Evolutionary conservation across 768 basidiomycete genomes (phyloP), one percentile per base, ranked within the genome.

Genomic region (Atractiella rhizophila): DNA sequence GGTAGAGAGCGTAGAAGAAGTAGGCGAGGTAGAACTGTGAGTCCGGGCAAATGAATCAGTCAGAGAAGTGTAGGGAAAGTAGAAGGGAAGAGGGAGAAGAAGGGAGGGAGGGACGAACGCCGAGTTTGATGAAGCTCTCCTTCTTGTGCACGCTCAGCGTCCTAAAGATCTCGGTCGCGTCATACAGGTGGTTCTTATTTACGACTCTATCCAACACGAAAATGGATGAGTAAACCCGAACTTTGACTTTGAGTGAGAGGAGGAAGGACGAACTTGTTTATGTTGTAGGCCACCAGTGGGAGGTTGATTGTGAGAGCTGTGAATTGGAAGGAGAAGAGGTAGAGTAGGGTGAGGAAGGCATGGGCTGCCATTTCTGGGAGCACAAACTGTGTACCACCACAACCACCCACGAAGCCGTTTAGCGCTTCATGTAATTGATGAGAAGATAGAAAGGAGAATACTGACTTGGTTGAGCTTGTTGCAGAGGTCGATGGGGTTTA

Each of bases 401-500:
- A 9, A 7, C 24, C 18, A 15, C 9, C 16, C 11, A 12, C 11
- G 16, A 18, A 12, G 24, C 11, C 9, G 9, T 9, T 35, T 20
- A 9, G 21, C 8, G 8, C 15, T 13, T 5, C 4, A 19, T n/a
- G 20, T 5, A 26, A 20, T 30, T 11, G 40, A 20, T 5, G 4
- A 42, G 19, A 32, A 44, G 21, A 24, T 11, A 31, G 32, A 29
- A 13, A n/a, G 21, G 30, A 21, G 19, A 31, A 13, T 10, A 61
- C 67, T 34, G 49, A 88, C 88, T 62, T 85, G 80, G 59, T 96
- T 96, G 54, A 96, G 74, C 66, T 91, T 94, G 64, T 96, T 96
- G 64, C 91, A 96, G 28, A 96, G 74, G 62, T 98, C 91, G 71
- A 98, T 98, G 39, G 91, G 91, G 63, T 98, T 98, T 67, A 96